These are phyloP conservation scores for Epichloe baconii DNA, from an alignment of 2,329 filamentous ascomycete species.

Conservation along the genomic window DNA sequence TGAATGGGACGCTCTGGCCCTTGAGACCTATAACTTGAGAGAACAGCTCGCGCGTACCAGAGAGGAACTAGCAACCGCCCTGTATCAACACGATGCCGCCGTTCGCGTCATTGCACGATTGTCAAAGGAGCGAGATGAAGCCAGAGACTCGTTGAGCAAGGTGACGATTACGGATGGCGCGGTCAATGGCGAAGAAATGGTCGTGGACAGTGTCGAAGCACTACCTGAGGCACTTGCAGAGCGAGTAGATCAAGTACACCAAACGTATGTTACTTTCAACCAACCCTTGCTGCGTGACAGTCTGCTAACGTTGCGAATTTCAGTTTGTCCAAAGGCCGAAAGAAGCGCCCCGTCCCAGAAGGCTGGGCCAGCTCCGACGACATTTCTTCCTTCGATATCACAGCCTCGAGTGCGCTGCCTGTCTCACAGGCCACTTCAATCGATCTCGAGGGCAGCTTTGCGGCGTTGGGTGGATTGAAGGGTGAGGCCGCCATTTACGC, in stretches of 20 bases:
- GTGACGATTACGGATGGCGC: constrained; percentile 54
- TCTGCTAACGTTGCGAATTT: not conserved
- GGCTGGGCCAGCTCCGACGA: constrained; percentile 71
- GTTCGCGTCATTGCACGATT: constrained; percentile 84
- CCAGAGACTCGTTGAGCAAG: constrained; percentile 75
- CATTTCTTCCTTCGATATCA: constrained; percentile 38
- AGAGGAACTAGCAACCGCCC: constrained; percentile 82
- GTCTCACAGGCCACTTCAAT: constrained; percentile 37
- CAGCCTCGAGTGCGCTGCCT: constrained; percentile 31
- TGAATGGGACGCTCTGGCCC: constrained; percentile 89
- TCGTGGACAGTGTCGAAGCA: constrained; percentile 63
- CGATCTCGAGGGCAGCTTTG: constrained; percentile 45
- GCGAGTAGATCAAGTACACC: constrained; percentile 68
- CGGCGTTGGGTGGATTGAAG: constrained; percentile 61
- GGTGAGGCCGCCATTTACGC: constrained; percentile 68
- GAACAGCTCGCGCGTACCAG: constrained; percentile 81
- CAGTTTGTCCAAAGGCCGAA: constrained; percentile 75
- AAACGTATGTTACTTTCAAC: constrained; percentile 47
- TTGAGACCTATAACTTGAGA: constrained; percentile 83
- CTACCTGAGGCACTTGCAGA: constrained; percentile 59
- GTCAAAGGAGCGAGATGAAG: constrained; percentile 85
- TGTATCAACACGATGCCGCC: constrained; percentile 97
- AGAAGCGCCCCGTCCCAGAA: constrained; percentile 76
- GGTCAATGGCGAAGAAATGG: constrained; percentile 72
- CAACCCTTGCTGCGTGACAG: constrained; percentile 5